Percentiles rank a stretch among this genome's conserved stretches.
Conservation (phyloP, 345 rosid species). For the Acer campestre region DNA sequence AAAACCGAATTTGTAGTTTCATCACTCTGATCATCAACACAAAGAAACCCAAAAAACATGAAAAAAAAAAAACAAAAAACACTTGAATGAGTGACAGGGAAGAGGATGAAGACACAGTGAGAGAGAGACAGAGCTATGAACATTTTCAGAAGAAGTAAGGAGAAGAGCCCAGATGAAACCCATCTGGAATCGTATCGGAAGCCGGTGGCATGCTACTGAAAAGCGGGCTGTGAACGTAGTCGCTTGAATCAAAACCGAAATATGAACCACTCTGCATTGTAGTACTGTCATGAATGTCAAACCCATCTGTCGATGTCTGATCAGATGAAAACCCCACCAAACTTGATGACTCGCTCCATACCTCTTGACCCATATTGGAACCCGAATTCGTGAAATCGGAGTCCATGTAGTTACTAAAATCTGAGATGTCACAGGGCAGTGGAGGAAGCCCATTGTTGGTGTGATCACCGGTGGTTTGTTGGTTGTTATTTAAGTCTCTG, state of each 20-base stretch:
- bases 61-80: neutral
- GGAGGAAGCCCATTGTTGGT: conserved; percentile 52
- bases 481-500: neutral
- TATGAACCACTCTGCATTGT: conserved; percentile 25
- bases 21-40: neutral
- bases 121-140: neutral
- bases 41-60: neutral
- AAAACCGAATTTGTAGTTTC: neutral
- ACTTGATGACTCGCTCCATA: conserved; percentile 20
- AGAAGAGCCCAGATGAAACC: conserved; percentile 60
- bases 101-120: neutral
- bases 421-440: conserved; percentile 39
- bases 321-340: conserved; percentile 29
- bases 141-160: conserved; percentile 32
- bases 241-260: conserved; percentile 47
- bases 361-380: conserved; percentile 22
- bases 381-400: conserved; percentile 25
- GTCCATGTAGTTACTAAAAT: conserved; percentile 11
- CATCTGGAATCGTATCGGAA: conserved; percentile 61
- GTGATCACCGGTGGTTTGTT: neutral
- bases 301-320: conserved; percentile 20
- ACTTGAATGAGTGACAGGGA: too few species aligned
- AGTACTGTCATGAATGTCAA: conserved; percentile 9
- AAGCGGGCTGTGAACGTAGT: conserved; percentile 79
- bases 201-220: conserved; percentile 88